Percentiles rank a stretch among this genome's conserved stretches.
These are phyloP conservation scores for Glycyrrhiza uralensis DNA, from an alignment of 306 rosid species.

Conservation along the genomic window DNA sequence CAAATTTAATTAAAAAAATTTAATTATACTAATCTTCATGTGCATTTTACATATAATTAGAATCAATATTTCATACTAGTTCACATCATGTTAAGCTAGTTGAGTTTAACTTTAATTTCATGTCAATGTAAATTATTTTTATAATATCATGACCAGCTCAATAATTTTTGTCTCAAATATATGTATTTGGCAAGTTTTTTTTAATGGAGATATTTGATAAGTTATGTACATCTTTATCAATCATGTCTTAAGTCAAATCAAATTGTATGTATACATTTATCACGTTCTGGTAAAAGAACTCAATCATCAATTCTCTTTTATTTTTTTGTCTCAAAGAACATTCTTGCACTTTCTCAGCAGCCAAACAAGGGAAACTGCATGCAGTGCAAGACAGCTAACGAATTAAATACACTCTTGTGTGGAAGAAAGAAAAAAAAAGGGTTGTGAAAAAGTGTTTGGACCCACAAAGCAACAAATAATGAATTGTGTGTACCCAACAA, in stretches of 20 bases:
- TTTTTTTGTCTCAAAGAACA: not conserved
- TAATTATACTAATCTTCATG: too few species aligned
- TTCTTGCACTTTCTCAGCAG: conserved; percentile 9
- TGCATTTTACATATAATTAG: too few species aligned
- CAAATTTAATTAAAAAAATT: too few species aligned
- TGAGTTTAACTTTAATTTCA: too few species aligned
- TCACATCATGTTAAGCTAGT: too few species aligned
- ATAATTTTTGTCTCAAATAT: too few species aligned
- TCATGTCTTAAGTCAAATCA: not conserved
- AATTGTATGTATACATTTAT: not conserved
- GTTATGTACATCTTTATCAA: not conserved
- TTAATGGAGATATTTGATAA: not conserved
- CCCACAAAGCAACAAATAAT: conserved; percentile 16
- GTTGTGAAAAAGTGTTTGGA: conserved; percentile 15
- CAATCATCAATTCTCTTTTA: not conserved
- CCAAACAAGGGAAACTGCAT: conserved; percentile 16
- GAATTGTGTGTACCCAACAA: conserved; percentile 19
- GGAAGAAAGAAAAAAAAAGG: not conserved
- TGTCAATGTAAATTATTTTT: too few species aligned
- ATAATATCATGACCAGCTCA: too few species aligned
- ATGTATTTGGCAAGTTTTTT: too few species aligned
- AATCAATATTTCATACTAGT: too few species aligned
- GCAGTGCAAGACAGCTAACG: conserved; percentile 27
- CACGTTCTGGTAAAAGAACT: not conserved
- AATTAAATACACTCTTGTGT: not conserved